Evolutionary conservation across 768 basidiomycete genomes (phyloP), one percentile per base, ranked within the genome.

Genomic region (Amanita phalloides): DNA sequence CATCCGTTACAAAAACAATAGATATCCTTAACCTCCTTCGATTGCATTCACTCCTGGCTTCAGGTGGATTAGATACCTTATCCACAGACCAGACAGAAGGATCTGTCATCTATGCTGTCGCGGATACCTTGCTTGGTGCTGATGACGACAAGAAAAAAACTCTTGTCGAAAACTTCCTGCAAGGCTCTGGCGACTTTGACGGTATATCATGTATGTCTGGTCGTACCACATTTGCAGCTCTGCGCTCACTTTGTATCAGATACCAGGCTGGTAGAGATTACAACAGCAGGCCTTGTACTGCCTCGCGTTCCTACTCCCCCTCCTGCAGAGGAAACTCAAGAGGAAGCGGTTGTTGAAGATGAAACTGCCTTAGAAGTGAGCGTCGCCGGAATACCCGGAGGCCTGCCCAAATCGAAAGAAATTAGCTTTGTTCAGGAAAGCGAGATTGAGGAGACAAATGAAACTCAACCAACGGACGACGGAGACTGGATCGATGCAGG

Each of bases 361-460:
- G 44, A 53, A 25, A 38, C 57, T 7, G 64, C 49, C 43, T 39
- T 60, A 2, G 71, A 72, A 35, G 53, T 58, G 25, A 57, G 63
- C 11, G 70, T 75, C 35, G 65, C 69, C 45, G 75, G 68, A 51
- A 65, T 78, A 41, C 70, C 77, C 11, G 63, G 62, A 25, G 58
- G 55, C 45, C 60, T 66, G 58, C 64, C 65, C 57, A 62, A 66
- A 6, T 69, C 81, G 0, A 73, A 74, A 51, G 77, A 81, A 65
- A 84, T 89, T 74, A 79, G 77, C 60, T 91, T 90, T 65, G 84
- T 91, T 70, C 82, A 88, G 64, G 84, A 76, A 53, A 89, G 87
- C 63, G 88, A 90, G 59, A 71, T 90, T 33, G 87, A 86, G 55
- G 62, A 72, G 0, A 28, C 26, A 3, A 28, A 5, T 28, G 26